Percentiles rank a stretch among this genome's conserved stretches.
phyloP scores from a whole-genome alignment of 257 asterid genomes.

The Jaltomata sinuosa region DNA sequence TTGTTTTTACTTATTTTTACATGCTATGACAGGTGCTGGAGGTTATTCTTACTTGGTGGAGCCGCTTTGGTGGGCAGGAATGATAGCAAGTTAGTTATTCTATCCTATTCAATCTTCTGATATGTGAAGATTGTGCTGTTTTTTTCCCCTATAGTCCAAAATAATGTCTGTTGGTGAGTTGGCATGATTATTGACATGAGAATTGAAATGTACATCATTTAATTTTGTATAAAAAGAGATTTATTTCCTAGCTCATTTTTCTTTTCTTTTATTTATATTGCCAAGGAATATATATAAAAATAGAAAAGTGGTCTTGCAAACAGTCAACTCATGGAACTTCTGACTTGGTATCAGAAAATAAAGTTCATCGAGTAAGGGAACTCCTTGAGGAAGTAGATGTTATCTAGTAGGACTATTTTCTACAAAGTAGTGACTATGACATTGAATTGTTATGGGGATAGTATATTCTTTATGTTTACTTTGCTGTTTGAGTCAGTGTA shows the following conservation, averaged over 20 bases:
- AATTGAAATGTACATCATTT: background rate
- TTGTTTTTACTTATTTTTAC: background rate
- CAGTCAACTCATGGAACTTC: background rate
- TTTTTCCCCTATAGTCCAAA: background rate
- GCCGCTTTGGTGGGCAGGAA: slow-evolving; percentile 94
- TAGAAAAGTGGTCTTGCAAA: background rate
- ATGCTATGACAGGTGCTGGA: slow-evolving; percentile 50
- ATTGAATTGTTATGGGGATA: background rate
- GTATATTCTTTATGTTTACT: background rate
- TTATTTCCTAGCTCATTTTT: background rate
- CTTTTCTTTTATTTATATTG: background rate
- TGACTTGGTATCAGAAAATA: background rate
- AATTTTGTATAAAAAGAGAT: background rate
- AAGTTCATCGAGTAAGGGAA: background rate
- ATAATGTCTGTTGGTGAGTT: background rate
- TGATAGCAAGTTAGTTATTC: slow-evolving; percentile 59
- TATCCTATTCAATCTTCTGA: background rate
- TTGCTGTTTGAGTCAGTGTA: background rate
- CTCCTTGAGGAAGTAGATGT: background rate
- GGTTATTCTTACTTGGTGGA: slow-evolving; percentile 76
- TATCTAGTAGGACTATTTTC: background rate
- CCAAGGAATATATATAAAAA: background rate
- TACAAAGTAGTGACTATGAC: background rate
- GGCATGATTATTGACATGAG: background rate
- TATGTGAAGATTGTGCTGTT: background rate